Percentiles rank a stretch among this genome's conserved stretches.
These are phyloP conservation scores for Lentinula novae-zelandiae DNA, from an alignment of 1,284 basidiomycete species.

Conservation along the genomic window DNA sequence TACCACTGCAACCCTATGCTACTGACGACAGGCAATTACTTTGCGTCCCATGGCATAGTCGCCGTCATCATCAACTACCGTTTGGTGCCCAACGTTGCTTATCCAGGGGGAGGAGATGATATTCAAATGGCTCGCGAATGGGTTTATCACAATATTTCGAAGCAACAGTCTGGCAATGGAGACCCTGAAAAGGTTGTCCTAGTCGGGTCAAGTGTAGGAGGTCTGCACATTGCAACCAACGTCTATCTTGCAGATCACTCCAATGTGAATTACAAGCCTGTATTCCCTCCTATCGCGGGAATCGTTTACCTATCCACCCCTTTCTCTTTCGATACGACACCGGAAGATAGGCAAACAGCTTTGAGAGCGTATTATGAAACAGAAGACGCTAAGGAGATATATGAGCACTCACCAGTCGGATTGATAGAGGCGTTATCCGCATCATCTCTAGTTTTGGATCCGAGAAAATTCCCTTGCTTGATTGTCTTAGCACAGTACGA, in stretches of 20 bases:
- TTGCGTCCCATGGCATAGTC: not conserved
- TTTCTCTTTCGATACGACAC: not conserved
- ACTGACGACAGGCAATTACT: not conserved
- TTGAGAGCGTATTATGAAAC: slow-evolving; percentile 2
- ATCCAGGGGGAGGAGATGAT: slow-evolving; percentile 5
- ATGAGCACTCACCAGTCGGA: not conserved
- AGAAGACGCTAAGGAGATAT: not conserved
- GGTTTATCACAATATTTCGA: slow-evolving; percentile 6
- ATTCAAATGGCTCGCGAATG: slow-evolving; percentile 4
- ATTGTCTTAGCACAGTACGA: slow-evolving; percentile 3
- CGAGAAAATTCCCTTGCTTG: not conserved
- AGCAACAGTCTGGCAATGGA: not conserved
- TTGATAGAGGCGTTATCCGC: not conserved
- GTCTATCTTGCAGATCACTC: not conserved
- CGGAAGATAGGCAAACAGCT: not conserved
- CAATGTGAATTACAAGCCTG: not conserved
- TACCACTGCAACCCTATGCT: too few relatives aligned
- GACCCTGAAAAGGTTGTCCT: slow-evolving; percentile 3
- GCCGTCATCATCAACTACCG: slow-evolving; percentile 3
- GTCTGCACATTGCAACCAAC: slow-evolving; percentile 6
- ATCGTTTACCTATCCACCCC: not conserved
- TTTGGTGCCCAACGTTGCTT: slow-evolving; percentile 1
- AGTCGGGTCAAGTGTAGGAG: slow-evolving; percentile 1
- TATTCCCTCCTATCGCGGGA: not conserved
- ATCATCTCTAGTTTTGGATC: not conserved